Conservation (phyloP, 2,329 filamentous ascomycete species). For the Geosmithia putterillii region DNA sequence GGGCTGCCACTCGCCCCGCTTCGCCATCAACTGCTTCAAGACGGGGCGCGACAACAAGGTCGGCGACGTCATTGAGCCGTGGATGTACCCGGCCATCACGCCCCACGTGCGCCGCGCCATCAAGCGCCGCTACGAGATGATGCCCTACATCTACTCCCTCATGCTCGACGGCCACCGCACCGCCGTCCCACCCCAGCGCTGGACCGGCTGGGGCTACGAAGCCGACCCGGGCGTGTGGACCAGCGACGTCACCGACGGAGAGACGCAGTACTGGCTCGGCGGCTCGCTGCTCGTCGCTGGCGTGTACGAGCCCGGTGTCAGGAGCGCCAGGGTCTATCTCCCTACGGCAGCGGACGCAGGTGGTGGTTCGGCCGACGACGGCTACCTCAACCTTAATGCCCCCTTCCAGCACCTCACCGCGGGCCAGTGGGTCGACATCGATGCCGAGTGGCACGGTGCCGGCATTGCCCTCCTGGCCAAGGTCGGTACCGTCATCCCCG, state of each 20-base stretch:
- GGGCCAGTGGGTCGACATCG: constrained; percentile 25
- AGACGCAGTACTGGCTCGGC: constrained; percentile 64
- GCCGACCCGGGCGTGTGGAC: constrained; percentile 54
- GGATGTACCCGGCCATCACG: constrained; percentile 62
- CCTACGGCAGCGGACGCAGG: no score
- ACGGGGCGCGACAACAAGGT: constrained; percentile 53
- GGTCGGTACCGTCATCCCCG: constrained; percentile 23
- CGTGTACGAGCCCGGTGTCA: constrained; percentile 49
- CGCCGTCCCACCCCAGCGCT: constrained; percentile 54
- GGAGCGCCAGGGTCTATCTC: constrained; percentile 46
- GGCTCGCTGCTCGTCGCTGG: constrained; percentile 53
- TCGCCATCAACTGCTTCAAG: constrained; percentile 72
- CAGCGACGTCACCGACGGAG: constrained; percentile 44
- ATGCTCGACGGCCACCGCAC: constrained; percentile 47
- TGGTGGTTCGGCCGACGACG: constrained; percentile 41
- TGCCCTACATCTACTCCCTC: constrained; percentile 60
- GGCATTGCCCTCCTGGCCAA: constrained; percentile 25
- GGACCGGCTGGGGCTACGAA: constrained; percentile 65
- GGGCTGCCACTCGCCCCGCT: constrained; percentile 56
- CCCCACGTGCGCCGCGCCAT: constrained; percentile 52
- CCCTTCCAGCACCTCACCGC: constrained; percentile 44
- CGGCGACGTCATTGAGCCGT: constrained; percentile 65
- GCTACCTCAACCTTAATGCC: constrained; percentile 50
- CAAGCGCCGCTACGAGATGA: constrained; percentile 57
- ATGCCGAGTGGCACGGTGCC: constrained; percentile 27